These are phyloP conservation scores for Aspergillus biplanus DNA, from an alignment of 495 filamentous ascomycete species.

Conservation along the genomic window DNA sequence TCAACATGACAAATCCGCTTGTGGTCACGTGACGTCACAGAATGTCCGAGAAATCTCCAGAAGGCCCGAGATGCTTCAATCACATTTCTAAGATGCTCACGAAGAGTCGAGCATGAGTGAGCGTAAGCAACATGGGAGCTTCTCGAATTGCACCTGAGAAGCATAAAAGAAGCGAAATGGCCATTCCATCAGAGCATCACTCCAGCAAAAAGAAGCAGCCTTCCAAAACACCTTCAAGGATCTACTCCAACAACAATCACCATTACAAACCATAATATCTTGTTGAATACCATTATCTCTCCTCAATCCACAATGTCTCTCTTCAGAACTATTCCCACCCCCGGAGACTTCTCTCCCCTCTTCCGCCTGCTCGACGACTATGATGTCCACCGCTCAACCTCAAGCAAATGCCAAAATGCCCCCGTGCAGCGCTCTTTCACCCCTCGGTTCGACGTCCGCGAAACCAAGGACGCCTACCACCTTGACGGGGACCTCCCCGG, in stretches of 20 bases:
- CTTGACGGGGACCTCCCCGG: constrained; percentile 91
- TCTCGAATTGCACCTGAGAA: constrained; percentile 16
- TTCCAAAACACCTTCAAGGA: not conserved
- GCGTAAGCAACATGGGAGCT: constrained; percentile 4
- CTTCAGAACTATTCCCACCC: constrained; percentile 37
- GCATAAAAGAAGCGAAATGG: constrained; percentile 24
- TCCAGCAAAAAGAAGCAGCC: constrained; percentile 14
- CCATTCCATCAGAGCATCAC: constrained; percentile 14
- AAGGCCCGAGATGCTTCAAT: constrained; percentile 13
- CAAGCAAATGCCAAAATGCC: constrained; percentile 14
- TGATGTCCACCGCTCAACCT: constrained; percentile 42
- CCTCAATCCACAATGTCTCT: constrained; percentile 40
- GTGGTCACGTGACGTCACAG: constrained; percentile 32
- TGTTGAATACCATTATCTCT: not conserved
- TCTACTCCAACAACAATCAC: constrained; percentile 4
- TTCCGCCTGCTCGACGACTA: constrained; percentile 54
- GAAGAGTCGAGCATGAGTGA: constrained; percentile 16
- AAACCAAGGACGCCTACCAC: constrained; percentile 71
- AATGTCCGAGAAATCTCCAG: constrained; percentile 37
- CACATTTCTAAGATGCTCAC: constrained; percentile 6
- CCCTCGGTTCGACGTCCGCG: constrained; percentile 82
- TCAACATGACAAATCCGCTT: not conserved
- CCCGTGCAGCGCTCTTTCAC: constrained; percentile 54
- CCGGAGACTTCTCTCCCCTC: constrained; percentile 45
- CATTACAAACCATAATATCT: constrained; percentile 7